Conservation (phyloP, 192 early-diverging fungal genomes). For the Backusella psychrophila region DNA sequence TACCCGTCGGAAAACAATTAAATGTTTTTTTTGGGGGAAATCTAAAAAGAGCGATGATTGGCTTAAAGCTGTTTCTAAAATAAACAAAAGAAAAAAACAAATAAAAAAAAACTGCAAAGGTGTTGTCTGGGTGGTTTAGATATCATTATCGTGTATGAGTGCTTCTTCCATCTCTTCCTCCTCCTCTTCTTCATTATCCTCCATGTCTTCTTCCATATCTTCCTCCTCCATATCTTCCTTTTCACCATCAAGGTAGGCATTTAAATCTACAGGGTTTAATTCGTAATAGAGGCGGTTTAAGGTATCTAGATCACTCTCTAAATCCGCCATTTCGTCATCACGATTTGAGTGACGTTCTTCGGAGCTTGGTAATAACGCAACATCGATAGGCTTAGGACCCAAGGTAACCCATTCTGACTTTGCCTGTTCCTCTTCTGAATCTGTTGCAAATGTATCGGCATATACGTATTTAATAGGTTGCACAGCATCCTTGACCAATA, state of each 20-base stretch:
- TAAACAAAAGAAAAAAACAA: neutral
- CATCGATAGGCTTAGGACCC: conserved; percentile 17
- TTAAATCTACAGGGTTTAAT: conserved; percentile 10
- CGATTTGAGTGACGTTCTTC: conserved; percentile 18
- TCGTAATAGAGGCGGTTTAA: conserved; percentile 12
- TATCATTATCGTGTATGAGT: neutral
- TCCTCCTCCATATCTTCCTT: conserved; percentile 5
- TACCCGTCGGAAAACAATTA: neutral
- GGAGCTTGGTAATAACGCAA: conserved; percentile 3
- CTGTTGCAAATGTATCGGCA: neutral
- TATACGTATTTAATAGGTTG: conserved; percentile 18
- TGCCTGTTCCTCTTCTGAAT: conserved; percentile 9
- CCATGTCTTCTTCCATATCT: neutral
- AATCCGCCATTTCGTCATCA: conserved; percentile 25
- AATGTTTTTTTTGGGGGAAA: neutral
- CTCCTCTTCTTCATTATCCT: conserved; percentile 9
- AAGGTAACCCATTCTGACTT: neutral
- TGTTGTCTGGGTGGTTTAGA: conserved; percentile 5
- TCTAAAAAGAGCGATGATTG: neutral
- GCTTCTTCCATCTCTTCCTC: neutral
- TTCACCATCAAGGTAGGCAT: neutral
- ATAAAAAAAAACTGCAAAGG: neutral
- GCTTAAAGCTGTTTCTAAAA: conserved; percentile 8
- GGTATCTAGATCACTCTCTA: conserved; percentile 20
- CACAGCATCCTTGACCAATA: conserved; percentile 18